Conservation (phyloP, 78 protist genomes). For the Tieghemostelium lacteum region DNA sequence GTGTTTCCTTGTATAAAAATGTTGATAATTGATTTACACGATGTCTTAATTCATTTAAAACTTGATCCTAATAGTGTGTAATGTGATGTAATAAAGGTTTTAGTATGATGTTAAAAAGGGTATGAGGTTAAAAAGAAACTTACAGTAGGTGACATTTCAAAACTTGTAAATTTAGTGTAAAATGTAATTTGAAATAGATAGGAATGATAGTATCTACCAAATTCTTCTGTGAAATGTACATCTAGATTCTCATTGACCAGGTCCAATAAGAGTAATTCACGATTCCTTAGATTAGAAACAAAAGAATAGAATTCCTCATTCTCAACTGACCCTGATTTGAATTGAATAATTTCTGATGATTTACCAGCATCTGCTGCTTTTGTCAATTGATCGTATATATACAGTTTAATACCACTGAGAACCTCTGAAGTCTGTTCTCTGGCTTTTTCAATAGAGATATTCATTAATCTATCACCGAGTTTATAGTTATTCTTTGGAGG, state of each 20-base stretch:
- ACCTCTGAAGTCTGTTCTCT: conserved; percentile 24
- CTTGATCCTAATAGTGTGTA: conserved; percentile 34
- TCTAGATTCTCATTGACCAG: conserved; percentile 53
- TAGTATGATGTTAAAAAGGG: neutral
- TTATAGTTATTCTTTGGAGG: neutral
- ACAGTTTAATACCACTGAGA: conserved; percentile 8
- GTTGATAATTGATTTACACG: conserved; percentile 50
- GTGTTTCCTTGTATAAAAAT: conserved; percentile 42
- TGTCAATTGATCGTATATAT: conserved; percentile 5
- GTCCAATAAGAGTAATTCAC: conserved; percentile 44
- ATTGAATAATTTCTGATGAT: conserved; percentile 61
- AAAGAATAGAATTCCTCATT: conserved; percentile 54
- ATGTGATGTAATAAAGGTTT: neutral
- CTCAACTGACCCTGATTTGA: conserved; percentile 31
- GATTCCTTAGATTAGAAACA: conserved; percentile 47
- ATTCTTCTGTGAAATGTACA: conserved; percentile 60
- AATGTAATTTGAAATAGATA: conserved; percentile 53
- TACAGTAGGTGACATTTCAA: conserved; percentile 29
- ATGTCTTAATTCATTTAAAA: conserved; percentile 62
- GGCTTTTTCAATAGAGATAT: conserved; percentile 25
- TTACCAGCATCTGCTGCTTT: conserved; percentile 65
- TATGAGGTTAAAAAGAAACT: neutral
- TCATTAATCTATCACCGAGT: conserved; percentile 38
- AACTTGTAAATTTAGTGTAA: conserved; percentile 42
- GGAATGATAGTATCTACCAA: conserved; percentile 62